Conservation (phyloP, 768 basidiomycete genomes). For the Naganishia onofrii region DNA sequence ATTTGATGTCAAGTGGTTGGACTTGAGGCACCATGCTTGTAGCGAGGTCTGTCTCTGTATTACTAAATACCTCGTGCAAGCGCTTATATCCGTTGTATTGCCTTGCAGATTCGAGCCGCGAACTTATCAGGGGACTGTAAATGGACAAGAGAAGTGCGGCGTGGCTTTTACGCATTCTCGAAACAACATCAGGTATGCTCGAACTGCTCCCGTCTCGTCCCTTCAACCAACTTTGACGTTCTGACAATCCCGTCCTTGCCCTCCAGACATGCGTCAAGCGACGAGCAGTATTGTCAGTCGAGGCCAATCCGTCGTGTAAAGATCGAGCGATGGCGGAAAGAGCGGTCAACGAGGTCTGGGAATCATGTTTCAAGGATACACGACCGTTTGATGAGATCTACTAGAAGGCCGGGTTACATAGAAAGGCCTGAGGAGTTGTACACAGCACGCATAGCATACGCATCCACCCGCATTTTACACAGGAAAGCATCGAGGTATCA, state of each 20-base stretch:
- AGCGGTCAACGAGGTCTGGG: constrained; percentile 95
- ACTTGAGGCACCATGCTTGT: constrained; percentile 91
- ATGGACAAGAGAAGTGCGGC: constrained; percentile 73
- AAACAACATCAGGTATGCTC: constrained; percentile 84
- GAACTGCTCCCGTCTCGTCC: constrained; percentile 6
- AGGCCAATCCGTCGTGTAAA: constrained; percentile 72
- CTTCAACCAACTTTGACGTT: constrained; percentile 9
- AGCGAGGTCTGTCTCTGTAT: constrained; percentile 70
- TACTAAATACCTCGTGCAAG: neutral
- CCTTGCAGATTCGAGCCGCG: constrained; percentile 81
- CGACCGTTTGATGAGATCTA: constrained; percentile 85
- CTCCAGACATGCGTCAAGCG: constrained; percentile 81
- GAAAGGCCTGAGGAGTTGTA: constrained; percentile 4
- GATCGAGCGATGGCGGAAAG: constrained; percentile 73
- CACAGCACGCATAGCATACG: constrained; percentile 1
- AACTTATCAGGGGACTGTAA: constrained; percentile 90
- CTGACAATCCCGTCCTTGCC: constrained; percentile 28
- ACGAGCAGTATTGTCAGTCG: constrained; percentile 76
- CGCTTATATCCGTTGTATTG: neutral
- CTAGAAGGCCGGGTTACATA: neutral
- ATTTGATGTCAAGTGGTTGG: constrained; percentile 88
- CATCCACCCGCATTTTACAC: too few relatives aligned
- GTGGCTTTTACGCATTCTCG: constrained; percentile 74
- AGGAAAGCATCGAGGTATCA: neutral
- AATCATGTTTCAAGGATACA: constrained; percentile 91